Evolutionary conservation across 306 rosid species (phyloP).

Genomic region (Pyrus betulifolia): DNA sequence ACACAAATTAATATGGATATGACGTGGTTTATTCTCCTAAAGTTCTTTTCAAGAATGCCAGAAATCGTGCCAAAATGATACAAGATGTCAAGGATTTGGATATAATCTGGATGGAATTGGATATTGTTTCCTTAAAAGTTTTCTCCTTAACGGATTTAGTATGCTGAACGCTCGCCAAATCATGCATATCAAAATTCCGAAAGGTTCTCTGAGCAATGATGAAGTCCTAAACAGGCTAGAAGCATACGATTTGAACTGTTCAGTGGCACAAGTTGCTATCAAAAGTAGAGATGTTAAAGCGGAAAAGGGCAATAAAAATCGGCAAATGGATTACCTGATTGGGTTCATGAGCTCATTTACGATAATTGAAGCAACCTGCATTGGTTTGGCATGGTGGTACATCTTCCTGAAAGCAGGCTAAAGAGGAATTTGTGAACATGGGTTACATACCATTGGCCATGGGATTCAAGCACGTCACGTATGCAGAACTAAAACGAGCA

Average conservation of each 20-base stretch:
- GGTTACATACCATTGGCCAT: constrained; percentile 25
- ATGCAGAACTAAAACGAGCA: constrained; percentile 11
- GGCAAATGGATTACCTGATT: constrained; percentile 11
- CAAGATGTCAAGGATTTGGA: constrained; percentile 28
- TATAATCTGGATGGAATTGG: constrained; percentile 22
- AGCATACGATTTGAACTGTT: constrained; percentile 15
- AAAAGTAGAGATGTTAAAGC: background rate
- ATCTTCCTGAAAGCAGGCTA: constrained; percentile 7
- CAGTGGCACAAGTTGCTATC: constrained; percentile 1
- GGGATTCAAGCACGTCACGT: constrained; percentile 20
- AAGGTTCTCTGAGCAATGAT: background rate
- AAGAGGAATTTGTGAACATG: constrained; percentile 23
- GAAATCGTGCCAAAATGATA: constrained; percentile 13
- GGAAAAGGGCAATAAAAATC: background rate
- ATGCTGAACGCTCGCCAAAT: background rate
- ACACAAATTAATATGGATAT: constrained; percentile 26
- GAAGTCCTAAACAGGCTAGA: background rate
- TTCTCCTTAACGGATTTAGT: constrained; percentile 12
- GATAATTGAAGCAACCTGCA: constrained; percentile 7
- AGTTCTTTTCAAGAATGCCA: constrained; percentile 16
- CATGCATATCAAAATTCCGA: constrained; percentile 18
- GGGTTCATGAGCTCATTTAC: constrained; percentile 21
- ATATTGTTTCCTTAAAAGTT: constrained; percentile 21
- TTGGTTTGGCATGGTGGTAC: constrained; percentile 31
- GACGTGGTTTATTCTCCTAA: background rate